A percentile compares a stretch with the other conserved stretches of the same genome.
These are phyloP conservation scores for Penicillium sp. DNA, from an alignment of 2,329 filamentous ascomycete genomes.

Conservation along the genomic window DNA sequence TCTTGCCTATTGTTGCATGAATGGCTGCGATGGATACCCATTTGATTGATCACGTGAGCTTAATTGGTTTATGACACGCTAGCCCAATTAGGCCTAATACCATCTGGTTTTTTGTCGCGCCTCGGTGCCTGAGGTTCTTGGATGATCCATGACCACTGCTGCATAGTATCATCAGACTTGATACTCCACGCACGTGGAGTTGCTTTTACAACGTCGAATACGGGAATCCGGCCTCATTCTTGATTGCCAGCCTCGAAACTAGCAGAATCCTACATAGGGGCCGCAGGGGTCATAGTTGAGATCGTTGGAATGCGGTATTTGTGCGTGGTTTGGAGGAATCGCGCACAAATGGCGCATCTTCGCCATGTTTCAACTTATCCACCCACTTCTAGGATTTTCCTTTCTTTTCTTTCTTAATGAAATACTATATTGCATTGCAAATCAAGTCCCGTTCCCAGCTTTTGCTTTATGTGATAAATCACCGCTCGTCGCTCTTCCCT, in stretches of 20 bases:
- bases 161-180: neutral
- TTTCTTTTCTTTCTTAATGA: slow-evolving; percentile 9
- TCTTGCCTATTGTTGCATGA: neutral
- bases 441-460: neutral
- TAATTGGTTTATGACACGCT: neutral
- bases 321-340: slow-evolving; percentile 29
- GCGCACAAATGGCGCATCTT: slow-evolving; percentile 36
- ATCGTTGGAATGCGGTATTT: slow-evolving; percentile 34
- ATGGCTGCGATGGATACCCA: neutral
- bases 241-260: neutral
- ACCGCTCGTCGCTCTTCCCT: neutral
- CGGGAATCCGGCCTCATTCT: slow-evolving; percentile 6
- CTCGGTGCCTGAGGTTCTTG: neutral
- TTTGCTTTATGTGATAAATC: neutral
- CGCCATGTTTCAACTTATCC: slow-evolving; percentile 11
- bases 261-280: slow-evolving; percentile 11
- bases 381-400: slow-evolving; percentile 14
- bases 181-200: neutral
- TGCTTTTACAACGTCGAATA: slow-evolving; percentile 1
- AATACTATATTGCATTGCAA: neutral
- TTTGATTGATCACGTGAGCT: neutral
- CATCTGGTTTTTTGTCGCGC: neutral
- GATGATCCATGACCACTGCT: slow-evolving; percentile 1
- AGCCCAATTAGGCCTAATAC: neutral
- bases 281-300: slow-evolving; percentile 10